Percentiles rank a stretch among this genome's conserved stretches.
These are phyloP conservation scores for Kodamaea restingae DNA, from an alignment of 805 yeast species.

Conservation along the genomic window DNA sequence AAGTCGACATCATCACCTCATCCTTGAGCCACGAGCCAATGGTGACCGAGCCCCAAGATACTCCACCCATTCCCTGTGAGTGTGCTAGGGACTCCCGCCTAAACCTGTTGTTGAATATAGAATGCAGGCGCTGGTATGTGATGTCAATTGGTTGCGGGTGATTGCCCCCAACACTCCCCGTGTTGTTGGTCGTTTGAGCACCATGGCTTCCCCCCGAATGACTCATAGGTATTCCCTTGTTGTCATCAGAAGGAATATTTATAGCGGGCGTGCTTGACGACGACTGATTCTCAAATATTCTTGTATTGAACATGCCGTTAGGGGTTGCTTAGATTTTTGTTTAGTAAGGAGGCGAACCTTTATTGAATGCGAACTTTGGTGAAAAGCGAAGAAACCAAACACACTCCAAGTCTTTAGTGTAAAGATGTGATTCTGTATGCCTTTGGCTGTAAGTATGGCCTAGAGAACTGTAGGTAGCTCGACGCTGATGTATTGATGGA, in stretches of 20 bases:
- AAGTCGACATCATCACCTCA: constrained; percentile 64
- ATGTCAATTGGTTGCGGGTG: constrained; percentile 43
- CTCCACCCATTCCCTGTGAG: constrained; percentile 97
- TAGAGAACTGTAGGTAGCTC: neutral
- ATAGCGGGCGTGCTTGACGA: constrained; percentile 25
- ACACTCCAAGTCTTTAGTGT: neutral
- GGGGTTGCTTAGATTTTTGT: constrained; percentile 3
- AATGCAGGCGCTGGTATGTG: constrained; percentile 38
- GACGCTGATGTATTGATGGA: neutral
- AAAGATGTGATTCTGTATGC: neutral
- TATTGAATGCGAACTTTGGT: constrained; percentile 3
- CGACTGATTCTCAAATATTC: constrained; percentile 34
- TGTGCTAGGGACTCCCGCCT: constrained; percentile 92
- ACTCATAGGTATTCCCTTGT: neutral
- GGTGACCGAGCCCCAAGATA: constrained; percentile 93
- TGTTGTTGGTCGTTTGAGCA: constrained; percentile 12
- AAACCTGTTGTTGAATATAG: constrained; percentile 42
- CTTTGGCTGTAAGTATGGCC: neutral
- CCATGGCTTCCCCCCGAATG: neutral
- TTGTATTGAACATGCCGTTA: constrained; percentile 37
- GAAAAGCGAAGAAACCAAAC: neutral
- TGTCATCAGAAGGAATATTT: constrained; percentile 21
- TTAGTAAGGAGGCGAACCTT: constrained; percentile 5
- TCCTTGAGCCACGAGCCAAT: constrained; percentile 96
- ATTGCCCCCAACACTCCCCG: constrained; percentile 1